These are phyloP conservation scores for Didymella segeticola DNA, from an alignment of 2,329 filamentous ascomycete species.

Conservation along the genomic window DNA sequence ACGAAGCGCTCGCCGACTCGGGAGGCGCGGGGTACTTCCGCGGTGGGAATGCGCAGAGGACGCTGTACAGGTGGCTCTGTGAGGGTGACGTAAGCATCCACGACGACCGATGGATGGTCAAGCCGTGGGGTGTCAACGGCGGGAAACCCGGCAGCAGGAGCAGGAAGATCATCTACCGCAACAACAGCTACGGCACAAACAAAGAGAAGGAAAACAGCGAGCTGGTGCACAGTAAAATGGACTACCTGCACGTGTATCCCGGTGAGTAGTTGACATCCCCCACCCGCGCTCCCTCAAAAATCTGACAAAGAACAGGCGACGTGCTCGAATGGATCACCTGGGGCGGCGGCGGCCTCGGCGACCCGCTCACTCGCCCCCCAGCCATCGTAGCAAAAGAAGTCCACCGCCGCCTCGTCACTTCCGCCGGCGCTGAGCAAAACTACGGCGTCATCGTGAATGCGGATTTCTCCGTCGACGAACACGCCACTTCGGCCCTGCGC, in stretches of 20 bases:
- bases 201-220: constrained; percentile 45
- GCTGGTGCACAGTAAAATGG: constrained; percentile 56
- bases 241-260: constrained; percentile 55
- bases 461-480: constrained; percentile 47
- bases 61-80: constrained; percentile 55
- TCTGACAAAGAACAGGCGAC: constrained; percentile 45
- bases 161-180: constrained; percentile 53
- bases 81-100: constrained; percentile 57
- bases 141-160: constrained; percentile 55
- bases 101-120: constrained; percentile 59
- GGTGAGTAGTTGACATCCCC: too few relatives aligned
- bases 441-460: constrained; percentile 56
- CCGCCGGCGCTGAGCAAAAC: constrained; percentile 51
- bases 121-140: constrained; percentile 58
- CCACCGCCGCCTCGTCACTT: constrained; percentile 53
- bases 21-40: constrained; percentile 57
- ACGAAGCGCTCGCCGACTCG: constrained; percentile 57
- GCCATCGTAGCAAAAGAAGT: constrained; percentile 56
- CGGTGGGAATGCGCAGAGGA: constrained; percentile 59
- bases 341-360: constrained; percentile 58
- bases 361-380: constrained; percentile 54
- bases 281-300: too few relatives aligned
- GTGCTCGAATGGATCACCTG: constrained; percentile 60
- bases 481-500: constrained; percentile 48
- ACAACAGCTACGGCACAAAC: constrained; percentile 46